Evolutionary conservation across 1,284 basidiomycete species (phyloP), one percentile per base, ranked within the genome.

Genomic region (Microstroma glucosiphilum): DNA sequence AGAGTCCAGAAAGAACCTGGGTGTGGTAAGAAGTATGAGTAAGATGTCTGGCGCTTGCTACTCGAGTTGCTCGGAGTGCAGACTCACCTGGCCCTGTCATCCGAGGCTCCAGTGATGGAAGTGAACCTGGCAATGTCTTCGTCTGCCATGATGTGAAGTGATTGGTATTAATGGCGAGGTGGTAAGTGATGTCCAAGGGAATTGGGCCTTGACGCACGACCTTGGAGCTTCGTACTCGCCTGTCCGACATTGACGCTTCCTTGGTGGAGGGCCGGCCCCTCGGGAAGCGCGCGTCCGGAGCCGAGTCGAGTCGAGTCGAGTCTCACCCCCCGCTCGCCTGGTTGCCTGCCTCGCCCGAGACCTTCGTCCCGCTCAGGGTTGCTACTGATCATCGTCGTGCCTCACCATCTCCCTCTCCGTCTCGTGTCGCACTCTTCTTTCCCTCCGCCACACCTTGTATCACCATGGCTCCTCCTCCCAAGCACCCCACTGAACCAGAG

Each of bases 1-100:
- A 2, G 75, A 70, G 30, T 80, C 77, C 58, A 82, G 70, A 64
- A 72, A 80, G 74, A 80, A 80, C 26, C 74, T 71, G 40, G 17
- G 17, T 46, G 13, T 11, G 37, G 6, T 30, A 42, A 17, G 21
- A 15, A 15, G 59, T 23, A 12, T 1, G n/a, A 41, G 61, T n/a
- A 23, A 9, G 40, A 30, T 57, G 8, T 15, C 6, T 25, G 23
- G 21, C 51, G 40, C 12, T 26, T 9, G 15, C 23, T 13, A 17
- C n/a, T n/a, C 26, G 49, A 40, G 2, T 1, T 23, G 21, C 19
- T 21, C 9, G n/a, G n/a, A n/a, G n/a, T n/a, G 40, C 1, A 11
- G 9, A 61, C 67, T 42, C 58, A 69, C 60, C 65, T 66, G n/a
- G 81, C 81, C 37, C 75, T 73, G 41, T 79, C 74, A 30, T 66